Evolutionary conservation across 1,284 basidiomycete genomes (phyloP).

Genomic region (Marasmius fiardii): DNA sequence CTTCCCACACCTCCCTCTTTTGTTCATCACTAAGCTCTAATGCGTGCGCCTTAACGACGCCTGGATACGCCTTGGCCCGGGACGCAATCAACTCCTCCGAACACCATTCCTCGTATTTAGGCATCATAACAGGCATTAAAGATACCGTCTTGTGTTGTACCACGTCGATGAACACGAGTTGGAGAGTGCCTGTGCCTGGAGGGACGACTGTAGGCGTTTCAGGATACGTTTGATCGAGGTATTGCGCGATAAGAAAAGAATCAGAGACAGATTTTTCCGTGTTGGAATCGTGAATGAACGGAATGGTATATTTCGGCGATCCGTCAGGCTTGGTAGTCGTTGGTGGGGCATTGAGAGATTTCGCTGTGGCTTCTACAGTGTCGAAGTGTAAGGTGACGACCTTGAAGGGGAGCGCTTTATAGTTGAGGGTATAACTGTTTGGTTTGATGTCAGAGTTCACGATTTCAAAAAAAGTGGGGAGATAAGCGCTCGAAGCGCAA

Average conservation of each 20-base stretch:
- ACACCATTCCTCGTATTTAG: conserved; percentile 18
- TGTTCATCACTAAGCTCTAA: too few species aligned
- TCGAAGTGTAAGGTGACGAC: not conserved
- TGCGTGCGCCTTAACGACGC: too few species aligned
- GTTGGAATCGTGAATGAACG: conserved; percentile 17
- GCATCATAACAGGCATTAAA: not conserved
- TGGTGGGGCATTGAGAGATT: conserved; percentile 1
- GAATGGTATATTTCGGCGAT: conserved; percentile 11
- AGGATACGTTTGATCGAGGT: conserved; percentile 13
- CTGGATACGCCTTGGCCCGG: too few species aligned
- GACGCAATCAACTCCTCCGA: conserved; percentile 14
- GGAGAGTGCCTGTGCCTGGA: not conserved
- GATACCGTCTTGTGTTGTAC: not conserved
- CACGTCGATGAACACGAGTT: conserved; percentile 1
- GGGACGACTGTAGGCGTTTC: not conserved
- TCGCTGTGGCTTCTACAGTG: not conserved
- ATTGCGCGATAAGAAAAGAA: conserved; percentile 15
- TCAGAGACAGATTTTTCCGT: conserved; percentile 8
- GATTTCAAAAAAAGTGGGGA: too few species aligned
- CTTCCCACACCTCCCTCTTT: not conserved
- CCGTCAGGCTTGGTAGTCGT: conserved; percentile 8
- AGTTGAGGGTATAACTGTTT: not conserved
- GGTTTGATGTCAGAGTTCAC: too few species aligned
- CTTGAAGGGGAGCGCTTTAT: not conserved
- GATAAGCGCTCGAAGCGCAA: too few species aligned